These are phyloP conservation scores for Cordyceps fumosorosea DNA, from an alignment of 2,329 filamentous ascomycete species.

Conservation along the genomic window DNA sequence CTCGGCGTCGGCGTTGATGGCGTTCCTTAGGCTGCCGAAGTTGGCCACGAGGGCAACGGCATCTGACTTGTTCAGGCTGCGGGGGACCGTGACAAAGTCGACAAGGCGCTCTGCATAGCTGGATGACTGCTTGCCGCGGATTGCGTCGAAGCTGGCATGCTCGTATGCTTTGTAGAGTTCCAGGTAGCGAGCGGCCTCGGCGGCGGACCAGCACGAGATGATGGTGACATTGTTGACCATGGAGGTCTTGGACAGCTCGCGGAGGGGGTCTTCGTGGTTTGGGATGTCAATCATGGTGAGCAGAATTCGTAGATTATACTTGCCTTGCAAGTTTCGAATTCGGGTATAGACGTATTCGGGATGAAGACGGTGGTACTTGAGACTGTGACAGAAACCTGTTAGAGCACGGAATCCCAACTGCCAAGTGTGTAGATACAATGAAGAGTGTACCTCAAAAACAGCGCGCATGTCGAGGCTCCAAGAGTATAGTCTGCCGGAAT, in stretches of 20 bases:
- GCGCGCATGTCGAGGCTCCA: conserved; percentile 77
- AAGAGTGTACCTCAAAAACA: conserved; percentile 64
- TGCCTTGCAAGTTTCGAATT: conserved; percentile 75
- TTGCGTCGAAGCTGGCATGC: conserved; percentile 71
- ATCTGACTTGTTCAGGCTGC: conserved; percentile 91
- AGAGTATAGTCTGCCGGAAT: conserved; percentile 93
- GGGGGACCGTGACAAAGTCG: conserved; percentile 86
- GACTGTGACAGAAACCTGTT: conserved; percentile 32
- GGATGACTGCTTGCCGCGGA: conserved; percentile 76
- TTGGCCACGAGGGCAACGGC: conserved; percentile 83
- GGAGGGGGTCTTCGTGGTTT: conserved; percentile 84
- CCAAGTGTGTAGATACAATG: background rate
- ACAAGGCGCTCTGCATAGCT: conserved; percentile 81
- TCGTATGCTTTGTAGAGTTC: conserved; percentile 95
- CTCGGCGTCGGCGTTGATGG: conserved; percentile 81
- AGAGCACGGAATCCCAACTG: background rate
- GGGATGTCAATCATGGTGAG: conserved; percentile 91
- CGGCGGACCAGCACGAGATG: conserved; percentile 88
- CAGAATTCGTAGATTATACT: conserved; percentile 80
- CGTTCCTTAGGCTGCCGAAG: conserved; percentile 82
- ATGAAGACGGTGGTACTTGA: conserved; percentile 96
- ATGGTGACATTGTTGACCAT: conserved; percentile 89
- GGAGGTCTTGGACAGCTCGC: conserved; percentile 87
- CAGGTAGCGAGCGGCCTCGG: conserved; percentile 87
- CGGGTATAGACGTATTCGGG: conserved; percentile 97